Evolutionary conservation across 2,329 filamentous ascomycete species (phyloP).

Genomic region (Trichoderma aggressivum): DNA sequence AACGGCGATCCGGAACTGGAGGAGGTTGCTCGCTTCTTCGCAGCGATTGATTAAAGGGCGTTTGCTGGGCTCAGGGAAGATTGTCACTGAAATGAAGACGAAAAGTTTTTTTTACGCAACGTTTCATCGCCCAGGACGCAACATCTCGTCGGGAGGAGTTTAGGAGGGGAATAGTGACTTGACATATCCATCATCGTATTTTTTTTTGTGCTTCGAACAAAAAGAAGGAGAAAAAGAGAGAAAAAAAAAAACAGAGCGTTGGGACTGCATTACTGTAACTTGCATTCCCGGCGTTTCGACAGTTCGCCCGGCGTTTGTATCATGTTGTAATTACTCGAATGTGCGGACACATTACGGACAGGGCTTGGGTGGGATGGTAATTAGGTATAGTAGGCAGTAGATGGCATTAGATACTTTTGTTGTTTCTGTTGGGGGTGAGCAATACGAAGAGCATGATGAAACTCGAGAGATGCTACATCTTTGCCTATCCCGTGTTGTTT

Average conservation of each 20-base stretch:
- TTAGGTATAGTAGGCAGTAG: not conserved
- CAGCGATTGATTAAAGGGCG: slow-evolving; percentile 45
- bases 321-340: not conserved
- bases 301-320: slow-evolving; percentile 5
- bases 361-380: not conserved
- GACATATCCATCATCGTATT: not conserved
- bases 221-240: not conserved
- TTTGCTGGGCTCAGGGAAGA: not conserved
- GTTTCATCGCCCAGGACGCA: not conserved
- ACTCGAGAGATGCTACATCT: not conserved
- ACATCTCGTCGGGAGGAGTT: not conserved
- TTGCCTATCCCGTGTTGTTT: not conserved
- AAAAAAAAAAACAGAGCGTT: not conserved
- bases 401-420: not conserved
- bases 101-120: not conserved
- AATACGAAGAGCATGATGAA: not conserved
- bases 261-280: slow-evolving; percentile 1
- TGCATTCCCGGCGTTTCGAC: slow-evolving; percentile 1
- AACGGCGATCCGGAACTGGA: slow-evolving; percentile 78
- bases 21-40: slow-evolving; percentile 75
- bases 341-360: not conserved
- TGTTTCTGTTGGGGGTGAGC: not conserved
- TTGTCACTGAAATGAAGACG: not conserved
- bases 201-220: not conserved
- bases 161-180: not conserved